Evolutionary conservation across 805 yeast species (phyloP), one percentile per base, ranked within the genome.

Genomic region (Isabelozyma pseudorhagii): DNA sequence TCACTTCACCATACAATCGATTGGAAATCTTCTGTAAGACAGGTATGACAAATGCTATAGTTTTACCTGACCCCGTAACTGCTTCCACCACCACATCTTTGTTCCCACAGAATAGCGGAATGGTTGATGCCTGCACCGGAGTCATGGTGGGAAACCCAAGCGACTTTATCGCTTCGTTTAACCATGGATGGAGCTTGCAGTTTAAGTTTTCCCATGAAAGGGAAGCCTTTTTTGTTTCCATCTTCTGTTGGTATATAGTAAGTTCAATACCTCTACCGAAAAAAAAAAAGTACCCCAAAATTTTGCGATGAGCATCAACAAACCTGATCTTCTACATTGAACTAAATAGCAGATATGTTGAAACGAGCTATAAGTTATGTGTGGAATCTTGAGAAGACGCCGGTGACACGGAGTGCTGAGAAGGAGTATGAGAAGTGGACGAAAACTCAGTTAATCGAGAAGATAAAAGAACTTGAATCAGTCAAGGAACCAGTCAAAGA

Each of bases 21-120:
- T 61, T 61, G 2, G 75, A 68, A 7, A 91, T 67, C 56, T 83
- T 85, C 58, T 91, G 93, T 4, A 91, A 60, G 1, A 88, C 78
- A 0, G 99, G 99, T 2, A 94, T 77, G 4, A 84, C 82, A 71
- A 88, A 94, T 3, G 97, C 87, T n/a, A 92, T 66, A 0, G 99
- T 94, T 64, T 94, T 94, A n/a, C 99, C 99, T 0, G 97, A 91
- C 0, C 99, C 99, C 0, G 99, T 94, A 1, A 90, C 97, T 0
- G 97, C 96, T 64, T 94, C 97, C 1, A 91, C 98, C 8, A 94
- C 94, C 3, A 94, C 97, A 68, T 94, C 99, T 61, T 93, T 93
- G 62, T 91, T 87, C 15, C 83, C 83, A 18, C 85, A 68, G 55
- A 94, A 80, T 51, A 92, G 71, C 0, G 99, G 99, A 45, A 94